A percentile compares a stretch with the other conserved stretches of the same genome.
These are phyloP conservation scores for Dalbergia oliveri DNA, from an alignment of 306 rosid species.

Conservation along the genomic window DNA sequence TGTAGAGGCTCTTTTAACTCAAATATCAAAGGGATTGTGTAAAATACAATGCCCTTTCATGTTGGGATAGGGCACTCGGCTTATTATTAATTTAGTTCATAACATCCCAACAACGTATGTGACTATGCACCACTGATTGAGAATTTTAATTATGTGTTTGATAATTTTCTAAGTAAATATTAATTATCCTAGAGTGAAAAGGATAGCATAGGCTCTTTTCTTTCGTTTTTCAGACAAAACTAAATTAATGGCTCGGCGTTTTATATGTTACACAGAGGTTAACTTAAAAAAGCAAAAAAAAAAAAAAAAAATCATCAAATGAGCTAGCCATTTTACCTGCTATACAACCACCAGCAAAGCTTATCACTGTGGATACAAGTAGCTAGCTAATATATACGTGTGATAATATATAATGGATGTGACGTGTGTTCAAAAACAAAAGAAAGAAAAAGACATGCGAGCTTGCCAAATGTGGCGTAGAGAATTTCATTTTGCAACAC, in stretches of 20 bases:
- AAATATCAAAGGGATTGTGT: conserved; percentile 4
- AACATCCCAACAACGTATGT: conserved; percentile 16
- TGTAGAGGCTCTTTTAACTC: conserved; percentile 35
- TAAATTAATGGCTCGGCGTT: neutral
- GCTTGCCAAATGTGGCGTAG: neutral
- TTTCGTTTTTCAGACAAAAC: conserved; percentile 8
- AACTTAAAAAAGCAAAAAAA: neutral
- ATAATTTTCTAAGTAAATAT: conserved; percentile 10
- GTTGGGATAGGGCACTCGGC: neutral
- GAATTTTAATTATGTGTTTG: neutral
- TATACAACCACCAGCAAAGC: too few species aligned
- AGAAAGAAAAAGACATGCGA: conserved; percentile 6
- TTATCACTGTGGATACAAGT: neutral
- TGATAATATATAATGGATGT: conserved; percentile 19
- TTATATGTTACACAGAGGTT: neutral
- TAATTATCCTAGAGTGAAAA: neutral
- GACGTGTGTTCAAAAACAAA: conserved; percentile 3
- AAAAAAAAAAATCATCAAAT: neutral
- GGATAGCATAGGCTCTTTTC: neutral
- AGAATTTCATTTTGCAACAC: neutral
- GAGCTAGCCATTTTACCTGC: neutral
- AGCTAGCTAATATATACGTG: neutral
- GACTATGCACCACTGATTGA: conserved; percentile 12
- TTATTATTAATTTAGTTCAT: conserved; percentile 2
- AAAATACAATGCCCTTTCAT: conserved; percentile 33